Conservation (phyloP, 2,329 filamentous ascomycete genomes). For the Elsinoe fawcettii region DNA sequence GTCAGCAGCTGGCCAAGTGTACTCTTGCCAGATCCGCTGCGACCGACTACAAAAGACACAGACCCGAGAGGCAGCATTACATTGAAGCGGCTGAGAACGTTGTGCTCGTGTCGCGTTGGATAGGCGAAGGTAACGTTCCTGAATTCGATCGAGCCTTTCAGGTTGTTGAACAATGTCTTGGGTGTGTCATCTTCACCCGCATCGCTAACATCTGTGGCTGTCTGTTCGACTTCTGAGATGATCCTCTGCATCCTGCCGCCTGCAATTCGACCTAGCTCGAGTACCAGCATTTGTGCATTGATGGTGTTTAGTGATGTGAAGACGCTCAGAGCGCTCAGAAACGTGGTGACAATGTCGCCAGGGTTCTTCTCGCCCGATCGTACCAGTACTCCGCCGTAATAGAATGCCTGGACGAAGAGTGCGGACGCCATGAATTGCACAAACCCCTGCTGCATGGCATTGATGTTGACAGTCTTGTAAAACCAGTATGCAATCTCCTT, state of each 20-base stretch:
- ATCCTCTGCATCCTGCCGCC: conserved; percentile 52
- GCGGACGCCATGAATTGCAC: conserved; percentile 65
- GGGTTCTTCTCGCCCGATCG: conserved; percentile 49
- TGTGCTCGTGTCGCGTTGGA: conserved; percentile 56
- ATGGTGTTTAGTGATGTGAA: conserved; percentile 68
- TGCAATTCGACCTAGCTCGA: conserved; percentile 73
- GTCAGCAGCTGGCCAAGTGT: conserved; percentile 75
- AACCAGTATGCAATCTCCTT: conserved; percentile 56
- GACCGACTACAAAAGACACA: conserved; percentile 73
- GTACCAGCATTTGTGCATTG: conserved; percentile 65
- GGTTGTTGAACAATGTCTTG: conserved; percentile 32
- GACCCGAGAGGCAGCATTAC: conserved; percentile 66
- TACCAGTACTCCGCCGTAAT: conserved; percentile 70
- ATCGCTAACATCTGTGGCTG: conserved; percentile 12
- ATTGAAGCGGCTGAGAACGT: conserved; percentile 53
- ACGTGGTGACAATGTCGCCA: conserved; percentile 69
- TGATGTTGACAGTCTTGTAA: conserved; percentile 58
- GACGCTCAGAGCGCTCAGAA: conserved; percentile 72
- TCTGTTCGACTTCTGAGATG: conserved; percentile 31
- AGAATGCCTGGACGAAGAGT: conserved; percentile 85
- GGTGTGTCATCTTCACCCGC: conserved; percentile 15
- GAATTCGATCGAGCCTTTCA: conserved; percentile 62
- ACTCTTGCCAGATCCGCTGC: conserved; percentile 87
- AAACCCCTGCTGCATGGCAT: conserved; percentile 64
- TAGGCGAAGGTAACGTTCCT: conserved; percentile 56